Evolutionary conservation across 2,329 filamentous ascomycete species (phyloP), one percentile per base, ranked within the genome.

Genomic region (Pyrenochaeta sp.): DNA sequence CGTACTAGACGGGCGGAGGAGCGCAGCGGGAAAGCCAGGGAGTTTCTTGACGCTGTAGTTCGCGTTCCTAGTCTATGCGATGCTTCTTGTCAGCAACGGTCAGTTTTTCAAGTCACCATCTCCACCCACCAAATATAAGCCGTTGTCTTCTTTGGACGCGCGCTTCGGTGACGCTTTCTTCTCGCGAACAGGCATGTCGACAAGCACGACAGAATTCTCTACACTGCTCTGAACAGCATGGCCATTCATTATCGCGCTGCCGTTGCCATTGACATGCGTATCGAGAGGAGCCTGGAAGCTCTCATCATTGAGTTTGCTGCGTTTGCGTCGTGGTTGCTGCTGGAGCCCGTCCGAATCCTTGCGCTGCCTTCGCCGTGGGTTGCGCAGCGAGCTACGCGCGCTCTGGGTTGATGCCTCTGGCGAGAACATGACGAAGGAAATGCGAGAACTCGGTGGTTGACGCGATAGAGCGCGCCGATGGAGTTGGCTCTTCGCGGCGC

Each of bases 21-120:
- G 86, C 71, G 88, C 87, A 70, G 93, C 89, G 48, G 94, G 93
- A 25, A 96, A 85, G 54, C 91, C 89, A 56, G 91, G 91, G 32
- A 97, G 85, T 77, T 93, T 93, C 78, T 90, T 91, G 62, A 96
- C 91, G 43, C 86, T 90, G 75, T 95, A 97, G 63, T 91, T 91
- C 73, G 89, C 88, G 72, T 91, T 97, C 72, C 88, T 92, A 39
- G 91, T 92, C 91, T 96, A 59, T 10, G 45, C 39, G 42, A 44
- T 59, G 50, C 15, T 7, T 32, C 15, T 43, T 48, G 36, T 56
- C 54, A 67, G 68, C n/a, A 42, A 15, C 19, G n/a, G 19, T 10
- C n/a, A 42, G 6, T 8, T 27, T 12, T 10, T 7, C 9, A 27
- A 19, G 24, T 13, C 37, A 27, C 27, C 27, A 50, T n/a, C 25